Conservation (phyloP, 139 green algal species). For the Chlorella sp. region DNA sequence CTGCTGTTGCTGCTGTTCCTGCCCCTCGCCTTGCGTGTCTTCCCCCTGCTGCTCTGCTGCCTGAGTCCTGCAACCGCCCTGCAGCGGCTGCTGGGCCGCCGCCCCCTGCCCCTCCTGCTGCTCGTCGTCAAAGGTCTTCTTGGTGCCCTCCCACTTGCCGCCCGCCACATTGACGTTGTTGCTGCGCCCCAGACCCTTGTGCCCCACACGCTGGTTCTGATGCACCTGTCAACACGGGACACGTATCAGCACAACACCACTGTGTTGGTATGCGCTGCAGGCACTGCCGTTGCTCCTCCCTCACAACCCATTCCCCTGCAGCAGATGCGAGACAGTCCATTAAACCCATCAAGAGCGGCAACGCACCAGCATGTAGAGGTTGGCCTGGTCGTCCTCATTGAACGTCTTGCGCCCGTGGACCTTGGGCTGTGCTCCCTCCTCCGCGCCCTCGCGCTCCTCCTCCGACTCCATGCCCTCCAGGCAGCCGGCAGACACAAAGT, state of each 20-base stretch:
- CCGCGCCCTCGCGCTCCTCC: slow-evolving; percentile 19
- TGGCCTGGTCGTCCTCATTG: slow-evolving; percentile 58
- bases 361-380: slow-evolving; percentile 41
- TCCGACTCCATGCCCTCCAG: slow-evolving; percentile 52
- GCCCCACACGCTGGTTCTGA: slow-evolving; percentile 33
- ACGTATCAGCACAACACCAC: not conserved
- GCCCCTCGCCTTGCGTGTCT: not conserved
- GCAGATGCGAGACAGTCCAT: not conserved
- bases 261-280: no score
- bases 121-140: slow-evolving; percentile 62
- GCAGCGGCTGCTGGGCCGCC: not conserved
- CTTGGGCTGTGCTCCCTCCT: slow-evolving; percentile 11
- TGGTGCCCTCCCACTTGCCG: slow-evolving; percentile 67
- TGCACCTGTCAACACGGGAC: no score
- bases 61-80: not conserved
- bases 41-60: not conserved
- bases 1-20: not conserved
- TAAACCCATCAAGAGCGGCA: not conserved
- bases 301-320: not conserved
- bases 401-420: slow-evolving; percentile 38
- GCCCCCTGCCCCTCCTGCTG: slow-evolving; percentile 25
- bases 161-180: slow-evolving; percentile 41
- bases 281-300: not conserved
- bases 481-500: slow-evolving; percentile 48
- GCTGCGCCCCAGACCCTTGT: slow-evolving; percentile 34